Conservation (phyloP, 2,329 filamentous ascomycete species). For the Fusarium sp. region DNA sequence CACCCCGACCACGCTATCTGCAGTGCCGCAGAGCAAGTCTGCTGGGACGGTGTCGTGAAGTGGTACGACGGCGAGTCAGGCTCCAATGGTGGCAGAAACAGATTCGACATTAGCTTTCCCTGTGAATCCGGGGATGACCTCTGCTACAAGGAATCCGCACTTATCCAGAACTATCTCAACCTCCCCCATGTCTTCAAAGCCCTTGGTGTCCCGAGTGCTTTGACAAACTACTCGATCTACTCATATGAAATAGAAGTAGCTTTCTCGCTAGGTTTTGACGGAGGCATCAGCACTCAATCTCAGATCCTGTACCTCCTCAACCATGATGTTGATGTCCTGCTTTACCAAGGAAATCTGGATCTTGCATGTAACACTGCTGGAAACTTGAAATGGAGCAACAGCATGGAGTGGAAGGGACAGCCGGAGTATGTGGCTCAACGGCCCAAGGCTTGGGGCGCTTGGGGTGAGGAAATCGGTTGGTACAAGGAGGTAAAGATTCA, state of each 20-base stretch:
- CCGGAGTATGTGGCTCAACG: constrained; percentile 34
- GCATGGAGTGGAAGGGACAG: constrained; percentile 32
- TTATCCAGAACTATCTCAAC: constrained; percentile 19
- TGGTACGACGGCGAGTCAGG: constrained; percentile 15
- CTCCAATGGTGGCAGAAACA: neutral
- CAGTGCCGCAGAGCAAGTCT: constrained; percentile 22
- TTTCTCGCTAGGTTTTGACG: constrained; percentile 5
- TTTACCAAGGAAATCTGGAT: constrained; percentile 41
- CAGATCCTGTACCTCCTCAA: constrained; percentile 25
- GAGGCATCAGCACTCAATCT: constrained; percentile 16
- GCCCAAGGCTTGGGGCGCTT: constrained; percentile 7
- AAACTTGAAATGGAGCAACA: constrained; percentile 34
- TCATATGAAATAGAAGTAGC: neutral
- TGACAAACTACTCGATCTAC: constrained; percentile 5
- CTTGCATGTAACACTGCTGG: constrained; percentile 39
- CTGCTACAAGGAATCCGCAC: constrained; percentile 13
- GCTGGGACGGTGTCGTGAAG: constrained; percentile 19
- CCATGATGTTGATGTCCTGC: constrained; percentile 16
- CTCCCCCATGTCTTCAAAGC: constrained; percentile 4
- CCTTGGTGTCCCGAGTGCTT: neutral
- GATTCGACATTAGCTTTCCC: constrained; percentile 18
- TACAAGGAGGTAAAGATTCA: constrained; percentile 29
- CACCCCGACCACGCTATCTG: constrained; percentile 36
- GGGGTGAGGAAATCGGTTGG: constrained; percentile 26
- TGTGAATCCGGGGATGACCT: constrained; percentile 12